A percentile compares a stretch with the other conserved stretches of the same genome.
phyloP scores from a whole-genome alignment of 257 asterid species.

The Rubia yunnanensis region DNA sequence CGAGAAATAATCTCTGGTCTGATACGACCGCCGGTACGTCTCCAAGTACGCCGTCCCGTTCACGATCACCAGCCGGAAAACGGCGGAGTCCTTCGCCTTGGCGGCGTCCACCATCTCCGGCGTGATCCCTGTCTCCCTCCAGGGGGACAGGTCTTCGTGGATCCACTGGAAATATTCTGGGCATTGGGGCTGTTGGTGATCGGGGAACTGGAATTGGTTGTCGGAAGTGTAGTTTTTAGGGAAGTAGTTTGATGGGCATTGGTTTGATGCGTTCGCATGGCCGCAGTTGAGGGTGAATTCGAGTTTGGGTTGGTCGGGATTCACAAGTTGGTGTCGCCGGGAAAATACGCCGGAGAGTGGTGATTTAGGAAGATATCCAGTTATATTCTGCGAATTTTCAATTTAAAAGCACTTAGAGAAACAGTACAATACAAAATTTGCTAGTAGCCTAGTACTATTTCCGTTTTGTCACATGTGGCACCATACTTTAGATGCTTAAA shows the following conservation, averaged over 20 bases:
- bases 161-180: conserved; percentile 37
- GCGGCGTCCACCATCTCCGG: conserved; percentile 23
- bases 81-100: conserved; percentile 13
- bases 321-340: not conserved
- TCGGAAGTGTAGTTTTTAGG: conserved; percentile 12
- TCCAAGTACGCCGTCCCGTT: conserved; percentile 27
- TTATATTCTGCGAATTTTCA: not conserved
- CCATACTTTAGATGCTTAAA: too few species aligned
- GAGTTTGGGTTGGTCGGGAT: not conserved
- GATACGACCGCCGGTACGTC: conserved; percentile 15
- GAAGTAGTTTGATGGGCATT: conserved; percentile 26
- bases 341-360: conserved; percentile 14
- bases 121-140: conserved; percentile 35
- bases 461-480: too few species aligned
- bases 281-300: conserved; percentile 24
- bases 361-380: conserved; percentile 21
- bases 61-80: conserved; percentile 23
- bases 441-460: too few species aligned
- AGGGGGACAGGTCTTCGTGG: conserved; percentile 29
- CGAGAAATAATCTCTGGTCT: conserved; percentile 23
- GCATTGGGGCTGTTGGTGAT: conserved; percentile 9
- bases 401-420: too few species aligned
- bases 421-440: too few species aligned
- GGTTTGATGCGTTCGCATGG: conserved; percentile 8
- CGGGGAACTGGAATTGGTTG: not conserved